Base-by-base conservation (phyloP, 176 grass and related monocot species). In the Hordeum marinum region DNA sequence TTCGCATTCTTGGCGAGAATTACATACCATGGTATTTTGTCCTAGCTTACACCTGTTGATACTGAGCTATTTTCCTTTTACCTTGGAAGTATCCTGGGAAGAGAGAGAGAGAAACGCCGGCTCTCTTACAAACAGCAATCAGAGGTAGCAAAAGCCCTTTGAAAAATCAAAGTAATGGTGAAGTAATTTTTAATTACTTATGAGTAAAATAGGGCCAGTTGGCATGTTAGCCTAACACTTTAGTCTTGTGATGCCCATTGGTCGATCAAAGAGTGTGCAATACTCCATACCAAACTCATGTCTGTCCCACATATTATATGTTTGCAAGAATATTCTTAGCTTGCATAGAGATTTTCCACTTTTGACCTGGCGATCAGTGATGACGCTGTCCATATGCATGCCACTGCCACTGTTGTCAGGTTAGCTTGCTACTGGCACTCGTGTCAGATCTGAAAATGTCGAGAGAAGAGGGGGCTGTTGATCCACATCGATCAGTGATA, bases 321-420 rank as follows among this genome's bases (percentile, higher is more conserved):
- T 52, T 71, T 64, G 9, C 45, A 80, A 37, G 87, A 80, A 89
- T 89, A 80, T 84, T 75, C 76, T 36, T 84, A 21, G 6, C 87
- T 84, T 89, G 67, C 42, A 17, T 62, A 68, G 68, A 59, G 18
- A 36, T 74, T 75, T 82, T 76, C 58, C 66, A n/a, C 87, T 60
- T 68, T 75, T 75, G 82, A 68, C 76, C 11, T 58, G 35, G 68
- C 13, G 34, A 80, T 57, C 67, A 26, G 55, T 72, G 75, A 80
- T 64, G 26, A 24, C 32, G 26, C 29, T 40, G 39, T 39, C 55
- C 26, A 23, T 31, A 32, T 36, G 46, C 63, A 69, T 46, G 72
- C 68, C 7, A 8, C 52, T 55, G 7, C 52, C 52, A 21, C 52
- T 55, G 0, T 55, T 55, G 18, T 21, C 52, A 55, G 18, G 18